Percentiles rank a stretch among this genome's conserved stretches.
phyloP scores from a whole-genome alignment of 768 basidiomycete genomes.

The Pleurotus ostreatus region DNA sequence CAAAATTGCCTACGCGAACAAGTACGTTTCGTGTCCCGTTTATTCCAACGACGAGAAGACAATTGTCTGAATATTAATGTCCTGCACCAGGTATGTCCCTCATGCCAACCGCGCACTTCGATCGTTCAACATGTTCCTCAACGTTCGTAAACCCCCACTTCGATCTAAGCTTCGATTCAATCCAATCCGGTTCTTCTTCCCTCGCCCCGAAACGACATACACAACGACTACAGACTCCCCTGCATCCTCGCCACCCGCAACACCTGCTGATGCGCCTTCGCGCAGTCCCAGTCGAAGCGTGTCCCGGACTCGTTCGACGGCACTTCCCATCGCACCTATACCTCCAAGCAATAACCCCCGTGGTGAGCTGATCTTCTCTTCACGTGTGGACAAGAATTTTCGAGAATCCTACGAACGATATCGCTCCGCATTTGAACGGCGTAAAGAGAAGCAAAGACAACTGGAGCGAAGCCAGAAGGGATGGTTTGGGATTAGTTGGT shows the following conservation, averaged over 20 bases:
- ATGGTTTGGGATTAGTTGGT: slow-evolving; percentile 27
- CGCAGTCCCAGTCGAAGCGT: slow-evolving; percentile 21
- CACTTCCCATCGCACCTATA: slow-evolving; percentile 71
- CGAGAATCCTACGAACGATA: slow-evolving; percentile 92
- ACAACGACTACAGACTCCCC: slow-evolving; percentile 26
- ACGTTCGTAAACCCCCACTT: slow-evolving; percentile 79
- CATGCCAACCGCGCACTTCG: slow-evolving; percentile 91
- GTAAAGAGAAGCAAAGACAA: slow-evolving; percentile 61
- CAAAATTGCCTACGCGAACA: slow-evolving; percentile 94
- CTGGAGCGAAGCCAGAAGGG: slow-evolving; percentile 19
- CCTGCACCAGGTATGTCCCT: slow-evolving; percentile 75
- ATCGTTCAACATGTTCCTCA: slow-evolving; percentile 95
- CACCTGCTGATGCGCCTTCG: slow-evolving; percentile 15
- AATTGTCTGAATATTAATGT: not conserved
- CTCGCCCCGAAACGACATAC: slow-evolving; percentile 29
- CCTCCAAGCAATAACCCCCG: slow-evolving; percentile 87
- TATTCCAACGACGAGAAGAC: too few relatives aligned
- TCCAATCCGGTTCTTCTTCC: slow-evolving; percentile 57
- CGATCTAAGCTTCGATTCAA: slow-evolving; percentile 53
- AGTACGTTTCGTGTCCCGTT: slow-evolving; percentile 45
- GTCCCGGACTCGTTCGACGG: slow-evolving; percentile 32
- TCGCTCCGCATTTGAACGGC: slow-evolving; percentile 79
- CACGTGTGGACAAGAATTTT: slow-evolving; percentile 76
- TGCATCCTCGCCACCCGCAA: slow-evolving; percentile 15
- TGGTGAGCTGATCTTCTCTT: slow-evolving; percentile 95